Base-by-base conservation (phyloP, 2,329 filamentous ascomycete species). In the Claviceps pazoutovae region DNA sequence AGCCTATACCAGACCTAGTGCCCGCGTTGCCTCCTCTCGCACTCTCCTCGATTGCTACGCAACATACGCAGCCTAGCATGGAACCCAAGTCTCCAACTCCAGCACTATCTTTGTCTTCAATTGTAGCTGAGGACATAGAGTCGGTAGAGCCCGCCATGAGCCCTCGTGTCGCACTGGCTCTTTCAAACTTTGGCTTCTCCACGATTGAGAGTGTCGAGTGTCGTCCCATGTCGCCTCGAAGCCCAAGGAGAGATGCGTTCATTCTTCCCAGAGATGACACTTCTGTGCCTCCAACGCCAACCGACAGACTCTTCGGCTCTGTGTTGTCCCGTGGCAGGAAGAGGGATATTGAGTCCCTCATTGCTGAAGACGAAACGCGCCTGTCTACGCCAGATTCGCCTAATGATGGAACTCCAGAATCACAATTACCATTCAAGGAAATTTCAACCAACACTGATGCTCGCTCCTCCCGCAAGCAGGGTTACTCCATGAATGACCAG, bases 351-450 rank as follows among this genome's bases (percentile, higher is more conserved):
- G 64, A 67, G 0, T 71, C 72, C 8, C 60, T 78, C 49, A 82
- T 85, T 62, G 79, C 79, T 3, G 82, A 86, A 61, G 82, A 86
- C 59, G 77, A 80, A 55, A 80, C 79, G 3, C 71, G 74, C 43
- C 78, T 82, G 56, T 75, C 75, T 39, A 71, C 71, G 14, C 66
- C 65, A 21, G 66, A 68, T 43, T 63, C 65, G 23, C 62, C 63
- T 4, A 58, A 70, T 50, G 59, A 68, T 6, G 71, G 74, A 56
- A 74, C 71, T 47, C 73, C 80, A 56, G 72, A 80, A 53, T 80
- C 75, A 0, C 74, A 78, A 58, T 70, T 69, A 16, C 78, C 78
- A 0, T 75, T 86, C 59, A 78, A 73, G 62, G 78, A 83, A 59
- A 72, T 84, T 13, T 80, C 82, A n/a, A 70, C 70, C 51, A 86